Evolutionary conservation across 164 flowering plant species (phyloP).

Genomic region (Vitis labrusca): DNA sequence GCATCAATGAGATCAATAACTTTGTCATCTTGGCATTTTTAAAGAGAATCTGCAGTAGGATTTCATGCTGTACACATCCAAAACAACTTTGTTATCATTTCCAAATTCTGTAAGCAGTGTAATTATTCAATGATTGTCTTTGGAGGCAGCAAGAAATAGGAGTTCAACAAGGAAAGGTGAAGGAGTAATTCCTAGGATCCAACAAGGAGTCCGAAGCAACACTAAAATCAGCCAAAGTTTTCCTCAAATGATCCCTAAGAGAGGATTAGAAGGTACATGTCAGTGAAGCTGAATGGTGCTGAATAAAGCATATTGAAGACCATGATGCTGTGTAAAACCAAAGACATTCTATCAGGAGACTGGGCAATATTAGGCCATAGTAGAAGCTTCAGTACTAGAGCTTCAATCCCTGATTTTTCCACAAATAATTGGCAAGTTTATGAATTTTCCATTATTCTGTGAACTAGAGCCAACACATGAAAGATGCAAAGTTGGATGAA

Average conservation of each 20-base stretch:
- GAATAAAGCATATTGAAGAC: constrained; percentile 95
- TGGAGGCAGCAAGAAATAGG: no score
- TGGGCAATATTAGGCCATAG: constrained; percentile 84
- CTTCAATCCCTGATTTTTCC: constrained; percentile 93
- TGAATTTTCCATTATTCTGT: constrained; percentile 85
- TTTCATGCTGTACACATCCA: no score
- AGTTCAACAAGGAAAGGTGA: no score
- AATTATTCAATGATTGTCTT: no score
- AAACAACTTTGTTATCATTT: no score
- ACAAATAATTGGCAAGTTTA: constrained; percentile 95
- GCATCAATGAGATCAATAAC: no score
- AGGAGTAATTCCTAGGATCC: no score
- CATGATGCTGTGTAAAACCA: constrained; percentile 90
- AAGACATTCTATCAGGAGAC: constrained; percentile 93
- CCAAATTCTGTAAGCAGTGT: no score
- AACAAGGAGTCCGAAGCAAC: not conserved
- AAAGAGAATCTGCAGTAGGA: no score
- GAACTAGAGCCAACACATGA: constrained; percentile 95
- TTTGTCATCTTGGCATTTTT: no score
- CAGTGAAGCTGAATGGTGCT: constrained; percentile 84
- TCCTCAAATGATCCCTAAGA: constrained; percentile 75
- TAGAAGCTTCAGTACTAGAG: constrained; percentile 69
- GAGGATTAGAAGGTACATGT: constrained; percentile 85
- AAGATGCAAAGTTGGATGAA: constrained; percentile 74
- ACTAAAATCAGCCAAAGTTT: constrained; percentile 60